phyloP scores from a whole-genome alignment of 2,329 filamentous ascomycete genomes.

The Fulvia fulva region DNA sequence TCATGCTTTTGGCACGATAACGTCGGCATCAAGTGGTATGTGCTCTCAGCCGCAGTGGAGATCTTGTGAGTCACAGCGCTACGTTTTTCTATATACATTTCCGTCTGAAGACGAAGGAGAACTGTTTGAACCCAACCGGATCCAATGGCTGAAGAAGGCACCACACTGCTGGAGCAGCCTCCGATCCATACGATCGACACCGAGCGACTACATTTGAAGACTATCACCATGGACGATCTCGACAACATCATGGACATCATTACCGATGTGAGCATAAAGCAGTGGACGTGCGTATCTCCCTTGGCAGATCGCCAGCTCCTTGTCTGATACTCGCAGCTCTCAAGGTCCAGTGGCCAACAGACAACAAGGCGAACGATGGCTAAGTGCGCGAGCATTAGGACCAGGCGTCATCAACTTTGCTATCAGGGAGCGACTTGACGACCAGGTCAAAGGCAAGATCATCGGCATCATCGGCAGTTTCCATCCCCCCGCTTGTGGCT shows the following conservation, averaged over 20 bases:
- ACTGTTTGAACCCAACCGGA: no score
- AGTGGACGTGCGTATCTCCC: constrained; percentile 50
- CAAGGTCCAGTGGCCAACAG: constrained; percentile 14
- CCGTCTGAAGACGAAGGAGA: no score
- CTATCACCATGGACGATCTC: constrained; percentile 19
- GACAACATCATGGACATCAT: constrained; percentile 46
- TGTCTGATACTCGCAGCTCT: constrained; percentile 41
- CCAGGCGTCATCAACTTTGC: constrained; percentile 54
- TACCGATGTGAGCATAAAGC: constrained; percentile 59
- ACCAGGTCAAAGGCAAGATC: constrained; percentile 55
- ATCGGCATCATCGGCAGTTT: constrained; percentile 43
- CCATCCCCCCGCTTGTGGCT: constrained; percentile 41
- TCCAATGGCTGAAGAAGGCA: constrained; percentile 3
- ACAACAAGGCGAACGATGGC: constrained; percentile 34
- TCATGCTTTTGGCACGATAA: neutral
- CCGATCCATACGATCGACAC: constrained; percentile 14
- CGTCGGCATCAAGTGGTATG: neutral
- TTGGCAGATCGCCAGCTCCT: constrained; percentile 29
- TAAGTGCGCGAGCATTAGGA: constrained; percentile 35
- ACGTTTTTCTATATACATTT: no score
- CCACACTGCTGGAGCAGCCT: constrained; percentile 14
- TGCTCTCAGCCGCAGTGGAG: neutral
- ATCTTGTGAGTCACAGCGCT: neutral
- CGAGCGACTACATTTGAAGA: constrained; percentile 18
- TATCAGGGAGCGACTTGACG: constrained; percentile 49